Evolutionary conservation across 805 yeast genomes (phyloP), one percentile per base, ranked within the genome.

Genomic region (Schizosaccharomyces osmophilus): DNA sequence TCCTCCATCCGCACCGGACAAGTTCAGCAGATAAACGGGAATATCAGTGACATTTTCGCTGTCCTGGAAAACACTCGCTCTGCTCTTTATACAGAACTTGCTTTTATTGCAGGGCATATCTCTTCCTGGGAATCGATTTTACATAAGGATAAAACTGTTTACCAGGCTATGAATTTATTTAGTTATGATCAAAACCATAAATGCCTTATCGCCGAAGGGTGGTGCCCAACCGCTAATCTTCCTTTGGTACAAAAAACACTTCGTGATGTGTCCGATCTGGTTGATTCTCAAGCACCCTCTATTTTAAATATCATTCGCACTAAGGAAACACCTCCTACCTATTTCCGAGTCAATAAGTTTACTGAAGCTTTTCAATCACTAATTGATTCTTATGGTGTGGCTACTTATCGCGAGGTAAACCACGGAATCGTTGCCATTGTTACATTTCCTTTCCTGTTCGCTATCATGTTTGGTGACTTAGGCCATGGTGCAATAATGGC

Each of bases 401-500:
- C 96, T 9, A 80, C 87, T 2, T 93, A 93, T 73, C 83, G 87
- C 67, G 98, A 93, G 72, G 93, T 93, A 36, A 93, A 93, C 71
- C 95, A 98, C 4, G 98, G 95, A 62, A 75, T 93, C 65, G 90
- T 98, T 3, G 90, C 98, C 0, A 81, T 87, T 59, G 84, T 93
- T 31, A 93, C 98, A 0, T 93, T 93, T 76, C 98, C 98, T 29
- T 93, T 93, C 72, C 85, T 93, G 95, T 93, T 93, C 74, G 97
- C 98, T 36, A 84, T 93, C 68, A 93, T 93, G 98, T 93, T 93
- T 76, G 98, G 98, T 76, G 98, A 93, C 75, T 71, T 89, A 63
- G 98, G 98, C 17, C 98, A 93, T 74, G 98, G 98, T 5, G 79
- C 88, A 63, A 79, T 93, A 59, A 75, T 93, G 71, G 78, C 84